These are phyloP conservation scores for Picea sitchensis DNA, from an alignment of 75 land plant genomes.

Conservation along the genomic window DNA sequence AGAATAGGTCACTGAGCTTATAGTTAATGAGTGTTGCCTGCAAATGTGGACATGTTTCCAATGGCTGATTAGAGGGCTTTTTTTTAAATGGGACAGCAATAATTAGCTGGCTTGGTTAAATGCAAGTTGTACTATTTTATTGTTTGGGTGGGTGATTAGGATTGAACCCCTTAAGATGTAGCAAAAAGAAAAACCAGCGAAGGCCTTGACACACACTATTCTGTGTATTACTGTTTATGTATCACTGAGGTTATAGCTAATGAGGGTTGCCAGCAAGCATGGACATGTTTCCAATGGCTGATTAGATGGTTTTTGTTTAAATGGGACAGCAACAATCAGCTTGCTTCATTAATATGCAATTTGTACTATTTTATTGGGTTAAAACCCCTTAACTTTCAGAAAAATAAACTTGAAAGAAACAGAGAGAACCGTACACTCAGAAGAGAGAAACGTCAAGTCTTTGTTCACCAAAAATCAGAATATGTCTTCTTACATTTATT, in stretches of 20 bases:
- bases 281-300: not conserved
- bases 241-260: not conserved
- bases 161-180: no score
- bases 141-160: not conserved
- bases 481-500: no score
- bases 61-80: not conserved
- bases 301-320: not conserved
- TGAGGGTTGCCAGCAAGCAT: not conserved
- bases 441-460: no score
- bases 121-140: slow-evolving; percentile 1
- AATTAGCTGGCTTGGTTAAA: not conserved
- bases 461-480: no score
- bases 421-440: no score
- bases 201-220: no score
- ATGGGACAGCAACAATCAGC: not conserved
- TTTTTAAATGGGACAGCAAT: not conserved
- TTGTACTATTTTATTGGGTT: not conserved
- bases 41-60: not conserved
- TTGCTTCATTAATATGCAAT: not conserved
- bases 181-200: no score
- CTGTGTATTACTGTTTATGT: no score
- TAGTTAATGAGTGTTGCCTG: not conserved
- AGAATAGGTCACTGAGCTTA: not conserved
- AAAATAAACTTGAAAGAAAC: no score
- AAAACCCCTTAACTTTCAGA: no score